Evolutionary conservation across 1,139 yeast genomes (phyloP), one percentile per base, ranked within the genome.

Genomic region (Saccharomyces hybrid): DNA sequence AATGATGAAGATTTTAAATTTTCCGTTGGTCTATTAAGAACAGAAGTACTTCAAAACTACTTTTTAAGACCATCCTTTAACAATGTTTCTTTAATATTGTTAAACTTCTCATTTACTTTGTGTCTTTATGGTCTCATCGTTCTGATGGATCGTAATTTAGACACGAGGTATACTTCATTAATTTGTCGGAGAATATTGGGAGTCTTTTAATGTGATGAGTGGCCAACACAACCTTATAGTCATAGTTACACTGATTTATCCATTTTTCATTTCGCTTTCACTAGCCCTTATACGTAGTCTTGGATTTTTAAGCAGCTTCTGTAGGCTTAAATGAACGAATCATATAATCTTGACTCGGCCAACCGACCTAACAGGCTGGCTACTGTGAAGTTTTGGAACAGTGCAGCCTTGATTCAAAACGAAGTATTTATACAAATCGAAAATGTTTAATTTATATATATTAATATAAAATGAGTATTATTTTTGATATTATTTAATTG

Each of bases 231-330:
- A 54, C 58, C 58, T 58, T 55, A 61, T 58, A 64, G 73, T 70
- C 72, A 70, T 70, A 70, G 73, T 70, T 70, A 70, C 73, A 67
- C 73, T 70, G 73, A 70, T 55, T 49, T 54, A 44, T 47, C 51
- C 51, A 52, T 48, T 50, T 32, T 44, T 53, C 16, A 28, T 46
- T 32, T 49, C 50, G 41, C 27, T 11, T 44, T 53, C 47, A 24
- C n/a, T 28, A 38, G 7, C 32, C 47, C 31, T 24, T 31, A 24
- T 12, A 24, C 32, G 24, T 32, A 26, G 46, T 12, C 47, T 32
- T 50, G 27, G 31, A 52, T 34, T 34, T 14, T 19, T 47, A 19
- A n/a, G 16, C 26, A 24, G 41, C 7, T n/a, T 32, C 41, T 32
- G 41, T 6, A 32, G 14, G 7, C 41, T 32, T 5, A 5, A 32